phyloP scores from a whole-genome alignment of 2,329 filamentous ascomycete species.

The Atkinsonella hypoxylon region DNA sequence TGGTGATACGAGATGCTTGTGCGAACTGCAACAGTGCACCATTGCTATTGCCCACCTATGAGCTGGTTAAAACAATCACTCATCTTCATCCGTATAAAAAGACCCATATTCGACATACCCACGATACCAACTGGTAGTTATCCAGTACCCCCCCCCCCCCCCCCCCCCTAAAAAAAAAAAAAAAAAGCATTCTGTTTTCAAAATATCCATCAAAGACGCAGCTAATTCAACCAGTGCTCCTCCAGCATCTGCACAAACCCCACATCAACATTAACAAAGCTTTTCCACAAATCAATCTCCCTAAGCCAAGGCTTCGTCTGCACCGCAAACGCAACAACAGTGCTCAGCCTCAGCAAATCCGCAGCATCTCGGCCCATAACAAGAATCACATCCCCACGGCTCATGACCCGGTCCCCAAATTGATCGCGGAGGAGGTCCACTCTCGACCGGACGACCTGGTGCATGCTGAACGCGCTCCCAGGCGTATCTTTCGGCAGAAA shows the following conservation, averaged over 20 bases:
- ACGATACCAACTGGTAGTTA: too few relatives aligned
- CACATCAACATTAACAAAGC: constrained; percentile 17
- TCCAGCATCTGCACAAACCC: constrained; percentile 12
- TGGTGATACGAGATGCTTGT: too few relatives aligned
- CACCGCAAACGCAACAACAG: constrained; percentile 15
- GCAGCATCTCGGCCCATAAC: constrained; percentile 14
- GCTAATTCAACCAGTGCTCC: constrained; percentile 13
- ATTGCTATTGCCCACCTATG: too few relatives aligned
- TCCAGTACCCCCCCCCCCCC: too few relatives aligned
- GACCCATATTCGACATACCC: too few relatives aligned
- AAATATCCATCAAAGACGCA: too few relatives aligned
- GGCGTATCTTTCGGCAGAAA: constrained; percentile 18
- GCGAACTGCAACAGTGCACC: too few relatives aligned
- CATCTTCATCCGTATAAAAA: too few relatives aligned
- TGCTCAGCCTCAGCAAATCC: constrained; percentile 14
- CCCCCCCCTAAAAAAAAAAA: too few relatives aligned
- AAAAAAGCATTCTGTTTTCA: too few relatives aligned
- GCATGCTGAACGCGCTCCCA: constrained; percentile 14
- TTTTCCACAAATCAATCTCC: constrained; percentile 18
- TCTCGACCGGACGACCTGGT: constrained; percentile 6
- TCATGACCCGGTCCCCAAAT: constrained; percentile 11
- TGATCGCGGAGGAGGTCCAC: constrained; percentile 10
- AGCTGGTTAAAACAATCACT: too few relatives aligned
- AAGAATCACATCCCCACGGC: constrained; percentile 15
- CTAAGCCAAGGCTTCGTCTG: constrained; percentile 19